These are phyloP conservation scores for Ophiostoma populinum DNA, from an alignment of 2,329 filamentous ascomycete species.

Conservation along the genomic window DNA sequence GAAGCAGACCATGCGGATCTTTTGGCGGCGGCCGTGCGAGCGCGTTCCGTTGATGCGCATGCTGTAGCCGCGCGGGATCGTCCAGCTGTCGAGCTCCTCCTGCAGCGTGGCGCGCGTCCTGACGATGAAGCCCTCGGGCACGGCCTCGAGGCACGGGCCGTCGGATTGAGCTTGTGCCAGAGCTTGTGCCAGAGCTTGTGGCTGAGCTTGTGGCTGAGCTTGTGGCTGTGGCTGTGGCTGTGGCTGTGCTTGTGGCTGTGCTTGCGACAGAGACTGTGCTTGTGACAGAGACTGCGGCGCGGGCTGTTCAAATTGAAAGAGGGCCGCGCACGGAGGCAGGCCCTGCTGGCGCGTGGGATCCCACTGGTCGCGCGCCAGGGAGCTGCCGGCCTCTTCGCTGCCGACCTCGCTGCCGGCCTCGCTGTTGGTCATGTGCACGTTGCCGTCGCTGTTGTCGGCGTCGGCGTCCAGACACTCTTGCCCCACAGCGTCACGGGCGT, in stretches of 20 bases:
- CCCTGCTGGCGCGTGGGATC: too few relatives aligned
- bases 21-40: slow-evolving; percentile 19
- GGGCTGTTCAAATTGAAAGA: too few relatives aligned
- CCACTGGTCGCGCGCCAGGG: too few relatives aligned
- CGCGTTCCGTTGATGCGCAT: slow-evolving; percentile 23
- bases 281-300: too few relatives aligned
- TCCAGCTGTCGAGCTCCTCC: slow-evolving; percentile 20
- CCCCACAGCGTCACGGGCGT: not conserved
- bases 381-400: not conserved
- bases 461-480: not conserved
- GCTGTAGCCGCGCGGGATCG: slow-evolving; percentile 20
- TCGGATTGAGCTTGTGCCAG: not conserved
- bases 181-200: not conserved
- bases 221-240: not conserved
- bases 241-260: not conserved
- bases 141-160: slow-evolving; percentile 16
- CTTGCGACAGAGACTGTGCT: not conserved
- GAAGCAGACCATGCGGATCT: slow-evolving; percentile 22
- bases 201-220: not conserved
- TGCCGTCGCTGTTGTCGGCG: not conserved
- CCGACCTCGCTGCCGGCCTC: not conserved
- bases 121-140: slow-evolving; percentile 19
- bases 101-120: slow-evolving; percentile 19
- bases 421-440: not conserved
- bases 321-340: too few relatives aligned